These are phyloP conservation scores for Flaveria brownii DNA, from an alignment of 129 eudicot genomes.

Conservation along the genomic window DNA sequence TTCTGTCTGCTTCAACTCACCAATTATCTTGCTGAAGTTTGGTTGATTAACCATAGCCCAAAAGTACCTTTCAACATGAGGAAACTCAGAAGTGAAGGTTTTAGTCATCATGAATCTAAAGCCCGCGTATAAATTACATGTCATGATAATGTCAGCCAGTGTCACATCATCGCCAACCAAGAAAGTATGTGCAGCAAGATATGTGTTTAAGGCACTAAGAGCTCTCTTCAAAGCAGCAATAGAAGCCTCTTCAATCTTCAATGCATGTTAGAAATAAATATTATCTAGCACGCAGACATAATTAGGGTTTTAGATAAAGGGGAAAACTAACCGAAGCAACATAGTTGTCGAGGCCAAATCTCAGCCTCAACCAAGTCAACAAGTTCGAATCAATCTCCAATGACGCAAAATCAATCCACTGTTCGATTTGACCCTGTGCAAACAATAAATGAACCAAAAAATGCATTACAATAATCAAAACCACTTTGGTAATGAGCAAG, in stretches of 20 bases:
- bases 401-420: conserved; percentile 68
- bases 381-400: conserved; percentile 53
- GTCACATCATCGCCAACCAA: conserved; percentile 65
- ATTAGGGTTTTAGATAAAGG: neutral
- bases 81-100: conserved; percentile 76
- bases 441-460: neutral
- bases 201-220: conserved; percentile 41
- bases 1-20: conserved; percentile 59
- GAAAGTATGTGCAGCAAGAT: conserved; percentile 57
- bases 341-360: conserved; percentile 38
- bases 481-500: neutral
- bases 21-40: conserved; percentile 56
- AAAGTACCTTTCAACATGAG: conserved; percentile 91
- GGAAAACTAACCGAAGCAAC: conserved; percentile 47
- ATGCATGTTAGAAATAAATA: neutral
- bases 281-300: neutral
- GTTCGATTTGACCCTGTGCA: conserved; percentile 61
- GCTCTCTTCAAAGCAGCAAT: conserved; percentile 68
- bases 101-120: conserved; percentile 54
- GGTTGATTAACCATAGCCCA: conserved; percentile 94
- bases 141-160: conserved; percentile 65
- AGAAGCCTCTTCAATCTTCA: conserved; percentile 78
- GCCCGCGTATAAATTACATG: conserved; percentile 60
- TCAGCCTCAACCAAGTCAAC: conserved; percentile 41
- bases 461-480: neutral